Evolutionary conservation across 106 monocot species (phyloP).

Genomic region (Phalaenopsis equestris): DNA sequence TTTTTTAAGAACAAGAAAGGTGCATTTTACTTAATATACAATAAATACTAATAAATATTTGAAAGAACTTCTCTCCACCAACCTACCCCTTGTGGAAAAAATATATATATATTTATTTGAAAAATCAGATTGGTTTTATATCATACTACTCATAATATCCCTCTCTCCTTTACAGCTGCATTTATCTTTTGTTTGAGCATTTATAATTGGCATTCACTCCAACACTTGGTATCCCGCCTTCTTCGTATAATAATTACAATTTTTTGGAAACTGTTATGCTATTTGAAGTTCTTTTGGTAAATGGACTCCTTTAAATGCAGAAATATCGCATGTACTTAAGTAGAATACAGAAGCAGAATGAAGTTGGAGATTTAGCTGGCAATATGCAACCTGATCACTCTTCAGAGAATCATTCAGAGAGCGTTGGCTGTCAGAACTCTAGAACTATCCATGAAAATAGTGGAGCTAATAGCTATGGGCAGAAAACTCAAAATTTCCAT

Average conservation of each 20-base stretch:
- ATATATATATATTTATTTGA: not conserved
- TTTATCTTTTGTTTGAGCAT: not conserved
- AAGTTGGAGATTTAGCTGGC: constrained; percentile 3
- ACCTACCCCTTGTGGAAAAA: not conserved
- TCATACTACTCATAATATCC: not conserved
- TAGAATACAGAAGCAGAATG: constrained; percentile 21
- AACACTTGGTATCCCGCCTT: not conserved
- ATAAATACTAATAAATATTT: no score
- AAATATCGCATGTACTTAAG: constrained; percentile 25
- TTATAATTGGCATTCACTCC: not conserved
- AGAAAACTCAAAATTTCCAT: constrained; percentile 20
- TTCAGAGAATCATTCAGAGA: constrained; percentile 10
- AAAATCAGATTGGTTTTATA: not conserved
- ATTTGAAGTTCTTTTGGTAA: no score
- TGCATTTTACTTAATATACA: no score
- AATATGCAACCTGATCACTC: constrained; percentile 7
- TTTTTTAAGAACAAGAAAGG: no score
- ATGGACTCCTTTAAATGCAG: constrained; percentile 4
- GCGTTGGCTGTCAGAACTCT: constrained; percentile 12
- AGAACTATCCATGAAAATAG: constrained; percentile 16
- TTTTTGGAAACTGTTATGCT: no score
- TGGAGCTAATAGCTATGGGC: constrained; percentile 5
- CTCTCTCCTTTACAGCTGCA: not conserved
- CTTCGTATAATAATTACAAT: no score
- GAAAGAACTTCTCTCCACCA: no score